Conservation (phyloP, 352 stramenopile species). For the Phytopythium helicoides region DNA sequence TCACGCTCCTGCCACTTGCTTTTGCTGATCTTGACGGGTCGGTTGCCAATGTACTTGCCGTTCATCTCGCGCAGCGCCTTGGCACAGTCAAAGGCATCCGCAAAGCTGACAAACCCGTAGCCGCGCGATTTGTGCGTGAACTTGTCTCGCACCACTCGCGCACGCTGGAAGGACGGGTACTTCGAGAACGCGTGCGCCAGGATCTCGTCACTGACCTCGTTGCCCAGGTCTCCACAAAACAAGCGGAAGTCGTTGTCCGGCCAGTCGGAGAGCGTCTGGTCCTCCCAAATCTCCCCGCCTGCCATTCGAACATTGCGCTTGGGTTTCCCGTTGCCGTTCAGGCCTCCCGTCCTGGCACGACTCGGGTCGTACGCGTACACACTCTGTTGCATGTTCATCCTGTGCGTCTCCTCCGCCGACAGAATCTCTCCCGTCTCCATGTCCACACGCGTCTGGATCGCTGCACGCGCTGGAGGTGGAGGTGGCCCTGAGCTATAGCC, state of each 20-base stretch:
- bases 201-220: constrained; percentile 91
- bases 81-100: constrained; percentile 93
- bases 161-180: constrained; percentile 76
- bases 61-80: constrained; percentile 96
- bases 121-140: constrained; percentile 88
- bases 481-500: constrained; percentile 11
- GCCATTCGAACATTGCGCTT: constrained; percentile 70
- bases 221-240: constrained; percentile 94
- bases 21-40: constrained; percentile 94
- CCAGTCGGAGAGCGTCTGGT: constrained; percentile 92
- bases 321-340: constrained; percentile 10
- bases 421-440: constrained; percentile 68
- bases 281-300: constrained; percentile 90
- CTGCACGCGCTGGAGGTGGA: background rate
- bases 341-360: constrained; percentile 11
- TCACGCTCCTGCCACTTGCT: constrained; percentile 96
- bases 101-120: constrained; percentile 95
- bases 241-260: constrained; percentile 96
- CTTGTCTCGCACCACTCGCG: constrained; percentile 84
- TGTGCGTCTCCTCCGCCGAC: constrained; percentile 65
- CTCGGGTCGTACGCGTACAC: constrained; percentile 83
- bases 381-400: constrained; percentile 83
- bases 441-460: constrained; percentile 51
- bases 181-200: constrained; percentile 70
- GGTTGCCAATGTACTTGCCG: constrained; percentile 94